phyloP scores from a whole-genome alignment of 306 rosid species.

The Vigna reflexopilosa region DNA sequence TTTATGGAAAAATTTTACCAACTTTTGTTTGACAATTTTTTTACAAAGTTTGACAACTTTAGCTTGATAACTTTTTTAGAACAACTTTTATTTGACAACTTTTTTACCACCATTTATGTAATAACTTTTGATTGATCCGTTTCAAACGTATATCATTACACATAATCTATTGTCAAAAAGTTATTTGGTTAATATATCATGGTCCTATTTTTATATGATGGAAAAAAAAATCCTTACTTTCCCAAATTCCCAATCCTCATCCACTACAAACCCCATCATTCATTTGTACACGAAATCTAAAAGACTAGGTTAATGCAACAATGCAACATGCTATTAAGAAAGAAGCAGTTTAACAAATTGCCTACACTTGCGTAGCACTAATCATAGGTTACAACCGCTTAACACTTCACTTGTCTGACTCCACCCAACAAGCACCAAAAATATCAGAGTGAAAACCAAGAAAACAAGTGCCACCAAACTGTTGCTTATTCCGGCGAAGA shows the following conservation, averaged over 20 bases:
- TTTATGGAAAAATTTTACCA: no score
- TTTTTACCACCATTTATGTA: no score
- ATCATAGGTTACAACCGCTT: constrained; percentile 29
- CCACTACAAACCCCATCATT: constrained; percentile 2
- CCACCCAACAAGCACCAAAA: constrained; percentile 47
- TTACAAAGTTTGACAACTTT: no score
- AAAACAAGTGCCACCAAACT: constrained; percentile 29
- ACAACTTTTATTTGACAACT: no score
- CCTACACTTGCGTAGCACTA: constrained; percentile 8
- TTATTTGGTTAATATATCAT: no score
- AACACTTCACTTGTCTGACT: constrained; percentile 39
- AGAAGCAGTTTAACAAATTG: constrained; percentile 19
- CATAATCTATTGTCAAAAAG: no score
- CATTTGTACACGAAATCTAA: constrained; percentile 4
- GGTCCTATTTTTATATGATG: background rate
- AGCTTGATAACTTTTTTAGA: no score
- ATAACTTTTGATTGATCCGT: no score
- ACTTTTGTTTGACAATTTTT: no score
- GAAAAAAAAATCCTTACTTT: background rate
- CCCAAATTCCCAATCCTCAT: background rate
- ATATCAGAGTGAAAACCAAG: constrained; percentile 44
- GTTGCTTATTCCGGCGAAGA: constrained; percentile 17
- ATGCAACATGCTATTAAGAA: background rate
- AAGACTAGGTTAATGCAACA: constrained; percentile 14
- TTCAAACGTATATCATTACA: no score